Base-by-base conservation (phyloP, 2,329 filamentous ascomycete genomes). In the Colletotrichum navitas region DNA sequence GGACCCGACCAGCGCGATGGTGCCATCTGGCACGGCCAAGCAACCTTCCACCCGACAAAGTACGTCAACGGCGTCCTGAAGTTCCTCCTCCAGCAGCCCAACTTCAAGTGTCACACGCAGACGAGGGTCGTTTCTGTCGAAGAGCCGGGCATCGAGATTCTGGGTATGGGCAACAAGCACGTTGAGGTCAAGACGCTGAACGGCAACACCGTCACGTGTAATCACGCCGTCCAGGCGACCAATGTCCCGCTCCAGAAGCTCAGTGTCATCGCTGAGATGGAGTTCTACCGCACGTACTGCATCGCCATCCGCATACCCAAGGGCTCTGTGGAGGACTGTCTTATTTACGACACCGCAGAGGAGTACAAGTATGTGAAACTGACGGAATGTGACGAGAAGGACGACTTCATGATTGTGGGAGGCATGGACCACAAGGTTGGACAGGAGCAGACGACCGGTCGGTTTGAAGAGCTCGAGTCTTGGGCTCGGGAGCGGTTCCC, bases 341-440 rank as follows among this genome's bases (percentile, higher is more conserved):
- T 89, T 1, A 77, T 90, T 54, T 89, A 89, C 75, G 87, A 90
- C 77, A 81, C 83, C 1, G 86, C 84, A 1, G 86, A 89, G 32
- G 78, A 77, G 32, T 89, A 90, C 81, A 86, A 88, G 75, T 90
- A 90, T 72, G 78, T 87, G 2, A 84, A 87, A 1, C 76, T 89
- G 14, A 89, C 87, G 0, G 79, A 77, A 0, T 88, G 87, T 75
- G 87, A 89, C 66, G 83, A 85, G 0, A 78, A 85, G 66, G 78
- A 88, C 54, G 87, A 89, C 74, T 89, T 89, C 76, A 76, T 90
- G 60, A 79, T 90, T 6, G 82, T 89, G 7, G 88, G 87, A 8
- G 88, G 88, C 1, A 85, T 85, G 62, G 88, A 89, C 74, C 88
- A 90, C 80, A 87, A 88, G 76, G 86, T 89, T n/a, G 87, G 87